Conservation (phyloP, 1,139 yeast species). For the Debaryomyces udenii region DNA sequence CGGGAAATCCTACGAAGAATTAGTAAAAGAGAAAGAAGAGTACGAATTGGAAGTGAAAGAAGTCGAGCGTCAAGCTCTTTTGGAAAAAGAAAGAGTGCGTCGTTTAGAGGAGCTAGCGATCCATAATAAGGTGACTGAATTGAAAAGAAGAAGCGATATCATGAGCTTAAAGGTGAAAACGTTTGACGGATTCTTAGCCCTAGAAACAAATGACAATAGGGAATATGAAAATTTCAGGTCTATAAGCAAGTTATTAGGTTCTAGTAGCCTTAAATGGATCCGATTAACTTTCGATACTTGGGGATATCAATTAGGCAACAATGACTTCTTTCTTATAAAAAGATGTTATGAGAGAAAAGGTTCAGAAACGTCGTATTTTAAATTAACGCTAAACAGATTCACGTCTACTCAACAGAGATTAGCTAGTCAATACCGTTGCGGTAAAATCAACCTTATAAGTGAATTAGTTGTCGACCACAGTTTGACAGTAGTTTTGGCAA, state of each 20-base stretch:
- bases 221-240: conserved; percentile 16
- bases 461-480: conserved; percentile 18
- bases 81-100: conserved; percentile 21
- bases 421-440: conserved; percentile 21
- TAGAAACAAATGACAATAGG: conserved; percentile 19
- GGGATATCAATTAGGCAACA: conserved; percentile 28
- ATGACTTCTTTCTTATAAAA: conserved; percentile 23
- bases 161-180: conserved; percentile 28
- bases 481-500: conserved; percentile 22
- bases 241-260: conserved; percentile 19
- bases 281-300: conserved; percentile 35
- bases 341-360: conserved; percentile 3
- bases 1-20: conserved; percentile 33
- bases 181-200: conserved; percentile 36
- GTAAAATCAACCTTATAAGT: conserved; percentile 13
- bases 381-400: conserved; percentile 21
- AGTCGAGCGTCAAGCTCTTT: conserved; percentile 18
- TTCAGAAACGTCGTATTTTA: conserved; percentile 17
- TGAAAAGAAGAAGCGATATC: conserved; percentile 18
- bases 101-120: conserved; percentile 20
- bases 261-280: conserved; percentile 29
- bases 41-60: conserved; percentile 17
- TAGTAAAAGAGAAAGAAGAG: conserved; percentile 28
- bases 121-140: conserved; percentile 18
- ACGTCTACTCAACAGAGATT: conserved; percentile 16